Evolutionary conservation across 2,329 filamentous ascomycete species (phyloP).

Genomic region (Hypoxylon sp.): DNA sequence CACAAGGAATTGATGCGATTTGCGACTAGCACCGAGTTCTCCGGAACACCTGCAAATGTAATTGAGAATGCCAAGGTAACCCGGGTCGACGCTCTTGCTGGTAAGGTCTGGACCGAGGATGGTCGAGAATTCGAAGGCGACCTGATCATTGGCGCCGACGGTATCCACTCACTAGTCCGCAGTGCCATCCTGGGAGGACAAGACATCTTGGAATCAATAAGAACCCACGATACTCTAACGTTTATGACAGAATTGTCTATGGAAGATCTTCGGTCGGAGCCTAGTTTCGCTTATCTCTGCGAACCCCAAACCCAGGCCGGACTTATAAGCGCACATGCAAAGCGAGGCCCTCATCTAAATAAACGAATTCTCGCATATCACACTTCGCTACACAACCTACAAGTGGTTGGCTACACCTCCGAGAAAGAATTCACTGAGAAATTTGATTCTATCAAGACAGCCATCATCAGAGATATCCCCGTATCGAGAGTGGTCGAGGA

Average conservation of each 20-base stretch:
- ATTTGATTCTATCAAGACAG: slow-evolving; percentile 42
- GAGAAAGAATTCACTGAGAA: slow-evolving; percentile 44
- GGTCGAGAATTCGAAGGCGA: slow-evolving; percentile 43
- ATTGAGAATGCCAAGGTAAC: slow-evolving; percentile 44
- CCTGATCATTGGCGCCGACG: slow-evolving; percentile 48
- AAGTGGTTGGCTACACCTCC: slow-evolving; percentile 45
- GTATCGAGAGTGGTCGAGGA: slow-evolving; percentile 38
- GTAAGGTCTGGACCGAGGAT: slow-evolving; percentile 45
- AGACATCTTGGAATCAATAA: slow-evolving; percentile 22
- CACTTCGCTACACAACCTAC: slow-evolving; percentile 39
- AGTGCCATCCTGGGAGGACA: slow-evolving; percentile 30
- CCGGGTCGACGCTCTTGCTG: slow-evolving; percentile 42
- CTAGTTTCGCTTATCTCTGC: slow-evolving; percentile 40
- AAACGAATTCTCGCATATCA: slow-evolving; percentile 45
- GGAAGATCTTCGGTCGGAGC: slow-evolving; percentile 36
- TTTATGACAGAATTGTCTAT: slow-evolving; percentile 45
- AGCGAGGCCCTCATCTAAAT: slow-evolving; percentile 26
- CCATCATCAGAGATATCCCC: slow-evolving; percentile 45
- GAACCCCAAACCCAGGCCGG: slow-evolving; percentile 41
- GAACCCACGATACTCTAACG: slow-evolving; percentile 31
- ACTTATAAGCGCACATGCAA: slow-evolving; percentile 34
- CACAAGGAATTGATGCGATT: slow-evolving; percentile 45
- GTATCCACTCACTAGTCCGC: slow-evolving; percentile 47
- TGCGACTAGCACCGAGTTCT: slow-evolving; percentile 38
- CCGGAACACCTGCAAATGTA: slow-evolving; percentile 36